Base-by-base conservation (phyloP, 768 basidiomycete species). In the Royoungia palumana region DNA sequence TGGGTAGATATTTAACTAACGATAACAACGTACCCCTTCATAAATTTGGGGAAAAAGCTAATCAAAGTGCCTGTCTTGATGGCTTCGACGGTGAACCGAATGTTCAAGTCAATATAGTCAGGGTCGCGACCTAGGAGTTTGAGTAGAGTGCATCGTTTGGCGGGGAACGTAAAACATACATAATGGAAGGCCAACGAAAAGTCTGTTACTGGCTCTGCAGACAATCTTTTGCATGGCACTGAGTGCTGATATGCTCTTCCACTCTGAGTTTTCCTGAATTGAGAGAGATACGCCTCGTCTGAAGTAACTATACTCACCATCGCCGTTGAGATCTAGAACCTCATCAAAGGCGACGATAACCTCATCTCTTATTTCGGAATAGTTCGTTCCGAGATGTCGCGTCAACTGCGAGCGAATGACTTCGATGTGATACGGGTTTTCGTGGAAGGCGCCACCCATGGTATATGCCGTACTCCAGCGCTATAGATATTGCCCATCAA, bases 321-420 rank as follows among this genome's bases (percentile, higher is more conserved):
- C 20, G 9, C 44, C 58, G 14, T 24, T 41, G 17, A 57, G 47
- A 16, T 50, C 30, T 10, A 81, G 61, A 34, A 64, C 51, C 5
- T 74, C 75, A 1, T 62, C 56, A 45, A 78, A 73, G 0, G 79
- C 66, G 0, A 56, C 46, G 2, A 55, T 41, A 13, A 80, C 62
- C 53, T 83, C 81, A 24, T 77, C 72, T 6, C 62, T 66, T 9
- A 81, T 56, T 21, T 72, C 69, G 0, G 70, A 62, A 50, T 77
- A 72, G 3, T 71, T 53, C 4, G 44, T 48, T 2, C 58, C 65
- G 11, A 81, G 60, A 42, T 71, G 72, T 6, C 77, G 67, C 12
- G 69, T 71, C 6, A 74, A 51, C 24, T 61, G 36, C n/a, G 54
- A 50, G 17, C 65, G 67, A 8, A 72, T 35, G 21, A 73, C 45